Evolutionary conservation across 2,329 filamentous ascomycete species (phyloP).

Genomic region (Fusarium acutatum): DNA sequence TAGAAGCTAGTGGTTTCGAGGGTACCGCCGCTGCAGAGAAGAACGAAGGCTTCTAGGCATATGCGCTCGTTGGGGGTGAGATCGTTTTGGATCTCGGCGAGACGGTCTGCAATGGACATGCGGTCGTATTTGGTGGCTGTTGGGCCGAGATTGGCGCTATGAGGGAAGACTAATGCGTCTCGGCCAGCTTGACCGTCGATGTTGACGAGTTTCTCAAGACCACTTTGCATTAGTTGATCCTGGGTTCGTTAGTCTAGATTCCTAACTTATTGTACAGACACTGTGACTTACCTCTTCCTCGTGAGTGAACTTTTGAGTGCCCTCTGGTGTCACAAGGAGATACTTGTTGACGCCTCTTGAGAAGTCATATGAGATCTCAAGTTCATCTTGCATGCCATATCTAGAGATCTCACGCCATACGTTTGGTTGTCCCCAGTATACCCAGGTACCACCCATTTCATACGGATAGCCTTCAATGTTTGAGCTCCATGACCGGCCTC

Average conservation of each 20-base stretch:
- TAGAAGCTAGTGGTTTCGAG: constrained; percentile 55
- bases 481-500: constrained; percentile 57
- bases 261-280: accelerated
- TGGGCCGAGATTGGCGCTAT: constrained; percentile 46
- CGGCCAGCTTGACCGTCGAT: constrained; percentile 51
- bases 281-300: constrained; percentile 48
- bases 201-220: constrained; percentile 54
- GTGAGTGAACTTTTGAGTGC: constrained; percentile 49
- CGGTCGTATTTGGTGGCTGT: constrained; percentile 49
- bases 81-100: constrained; percentile 50
- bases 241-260: not conserved
- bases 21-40: constrained; percentile 53
- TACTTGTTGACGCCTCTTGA: constrained; percentile 53
- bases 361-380: constrained; percentile 52
- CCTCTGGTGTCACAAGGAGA: constrained; percentile 45
- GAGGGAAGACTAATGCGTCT: constrained; percentile 52
- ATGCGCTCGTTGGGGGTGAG: constrained; percentile 53
- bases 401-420: constrained; percentile 55
- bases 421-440: constrained; percentile 55
- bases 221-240: constrained; percentile 45
- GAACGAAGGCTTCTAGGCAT: constrained; percentile 51
- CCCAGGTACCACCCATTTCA: constrained; percentile 61
- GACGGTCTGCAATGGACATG: constrained; percentile 53
- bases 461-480: constrained; percentile 54
- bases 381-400: constrained; percentile 54